Evolutionary conservation across 495 filamentous ascomycete genomes (phyloP), one percentile per base, ranked within the genome.

Genomic region (Sabuloglossum arenarium): DNA sequence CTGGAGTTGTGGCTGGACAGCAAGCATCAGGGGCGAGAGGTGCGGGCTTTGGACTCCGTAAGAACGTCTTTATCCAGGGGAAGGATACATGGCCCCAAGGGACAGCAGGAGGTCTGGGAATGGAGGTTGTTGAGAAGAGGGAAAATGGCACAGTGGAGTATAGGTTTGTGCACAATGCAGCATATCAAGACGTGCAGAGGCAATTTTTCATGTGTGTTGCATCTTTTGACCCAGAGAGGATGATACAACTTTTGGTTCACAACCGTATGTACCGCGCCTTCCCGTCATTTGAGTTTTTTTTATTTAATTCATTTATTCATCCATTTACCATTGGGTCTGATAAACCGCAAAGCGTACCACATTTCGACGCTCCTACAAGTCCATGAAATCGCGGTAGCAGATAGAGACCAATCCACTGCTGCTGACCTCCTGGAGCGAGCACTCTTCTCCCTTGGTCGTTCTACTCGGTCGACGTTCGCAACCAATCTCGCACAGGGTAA

Each of bases 351-450:
- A 70, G 64, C 88, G 0, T 97, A 96, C 64, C 88, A 97, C 63
- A 80, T 97, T 58, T 90, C 89, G 0, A 91, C 88, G 1, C 77
- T 98, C 9, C 80, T 96, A 45, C 88, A 95, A 65, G 87, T 91
- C 23, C 93, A 87, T 54, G 87, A 89, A 65, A 83, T 96, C 46
- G 87, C 87, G 21, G 86, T 88, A 64, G 84, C 95, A 45, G 84
- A 95, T 62, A 75, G 85, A 32, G 90, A 97, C 63, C 79, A 87
- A 60, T 79, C 88, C 3, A 76, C 87, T 2, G 79, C 90, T 1
- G 82, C 86, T 25, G 91, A 97, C 61, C 76, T 96, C 9, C 79
- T 95, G 53, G 91, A 97, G 68, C 75, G 91, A 32, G 88, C 90
- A 1, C 74, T 99, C 11, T 97, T 94, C 70, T 85, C 85, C 30